These are phyloP conservation scores for Musa beccarii DNA, from an alignment of 176 grass and related monocot species.

Conservation along the genomic window DNA sequence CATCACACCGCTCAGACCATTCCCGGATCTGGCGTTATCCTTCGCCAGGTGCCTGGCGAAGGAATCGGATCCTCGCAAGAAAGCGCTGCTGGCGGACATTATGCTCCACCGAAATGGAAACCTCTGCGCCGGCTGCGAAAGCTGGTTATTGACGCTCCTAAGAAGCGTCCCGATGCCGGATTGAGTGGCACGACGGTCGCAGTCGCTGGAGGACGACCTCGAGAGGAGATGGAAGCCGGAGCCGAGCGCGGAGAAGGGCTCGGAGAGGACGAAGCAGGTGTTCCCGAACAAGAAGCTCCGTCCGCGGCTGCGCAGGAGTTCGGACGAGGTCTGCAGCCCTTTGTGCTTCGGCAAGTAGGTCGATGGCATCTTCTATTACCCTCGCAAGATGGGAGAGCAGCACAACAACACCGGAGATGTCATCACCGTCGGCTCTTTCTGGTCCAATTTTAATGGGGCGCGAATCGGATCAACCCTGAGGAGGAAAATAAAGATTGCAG, in stretches of 20 bases:
- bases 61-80: no score
- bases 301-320: slow-evolving; percentile 14
- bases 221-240: background rate
- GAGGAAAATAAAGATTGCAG: background rate
- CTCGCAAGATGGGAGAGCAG: background rate
- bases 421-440: background rate
- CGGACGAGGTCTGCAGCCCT: background rate
- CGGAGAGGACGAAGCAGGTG: slow-evolving; percentile 8
- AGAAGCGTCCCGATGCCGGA: background rate
- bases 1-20: background rate
- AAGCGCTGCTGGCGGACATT: no score
- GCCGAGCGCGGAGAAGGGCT: background rate
- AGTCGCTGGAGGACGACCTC: background rate
- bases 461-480: background rate
- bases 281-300: slow-evolving; percentile 22
- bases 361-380: slow-evolving; percentile 13
- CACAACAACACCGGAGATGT: background rate
- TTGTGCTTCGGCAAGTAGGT: background rate
- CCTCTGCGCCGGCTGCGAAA: no score
- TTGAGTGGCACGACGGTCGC: no score
- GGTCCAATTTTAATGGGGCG: background rate
- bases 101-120: no score
- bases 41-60: background rate
- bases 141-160: no score
- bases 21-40: background rate